These are phyloP conservation scores for Globisporangium spinosum DNA, from an alignment of 352 stramenopile genomes.

Conservation along the genomic window DNA sequence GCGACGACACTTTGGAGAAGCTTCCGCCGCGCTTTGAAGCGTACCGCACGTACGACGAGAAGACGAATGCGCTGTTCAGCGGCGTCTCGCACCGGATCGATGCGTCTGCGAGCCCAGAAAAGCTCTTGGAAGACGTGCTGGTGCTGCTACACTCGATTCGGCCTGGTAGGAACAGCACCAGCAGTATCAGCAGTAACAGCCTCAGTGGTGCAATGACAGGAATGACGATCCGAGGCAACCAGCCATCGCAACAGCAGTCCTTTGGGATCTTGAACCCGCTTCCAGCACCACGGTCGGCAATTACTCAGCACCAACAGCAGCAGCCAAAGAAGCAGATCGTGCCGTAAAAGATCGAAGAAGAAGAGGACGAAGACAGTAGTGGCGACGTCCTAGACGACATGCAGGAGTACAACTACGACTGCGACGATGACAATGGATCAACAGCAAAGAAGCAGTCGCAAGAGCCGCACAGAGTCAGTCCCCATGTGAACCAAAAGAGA, in stretches of 20 bases:
- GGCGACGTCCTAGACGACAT: conserved; percentile 29
- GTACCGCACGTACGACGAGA: conserved; percentile 52
- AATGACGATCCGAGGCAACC: conserved; percentile 8
- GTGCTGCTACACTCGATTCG: conserved; percentile 34
- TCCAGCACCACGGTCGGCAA: not conserved
- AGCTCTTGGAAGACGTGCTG: conserved; percentile 43
- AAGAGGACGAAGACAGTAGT: conserved; percentile 36
- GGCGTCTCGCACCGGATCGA: conserved; percentile 44
- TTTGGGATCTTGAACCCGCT: not conserved
- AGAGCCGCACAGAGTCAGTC: not conserved
- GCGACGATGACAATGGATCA: conserved; percentile 15
- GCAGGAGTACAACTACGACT: conserved; percentile 35
- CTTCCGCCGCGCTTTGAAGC: conserved; percentile 62
- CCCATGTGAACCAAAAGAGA: not conserved
- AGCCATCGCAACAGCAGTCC: conserved; percentile 2
- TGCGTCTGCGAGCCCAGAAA: conserved; percentile 26
- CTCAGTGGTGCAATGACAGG: not conserved
- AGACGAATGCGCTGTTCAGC: conserved; percentile 46
- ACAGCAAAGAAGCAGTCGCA: conserved; percentile 4
- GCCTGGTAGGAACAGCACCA: conserved; percentile 1
- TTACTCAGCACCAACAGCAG: conserved; percentile 4
- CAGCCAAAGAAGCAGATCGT: conserved; percentile 25
- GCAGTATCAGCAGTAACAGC: conserved; percentile 12
- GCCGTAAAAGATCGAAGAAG: conserved; percentile 49
- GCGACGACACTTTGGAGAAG: conserved; percentile 54